Conservation (phyloP, 2,329 filamentous ascomycete species). For the Cordyceps fumosorosea region DNA sequence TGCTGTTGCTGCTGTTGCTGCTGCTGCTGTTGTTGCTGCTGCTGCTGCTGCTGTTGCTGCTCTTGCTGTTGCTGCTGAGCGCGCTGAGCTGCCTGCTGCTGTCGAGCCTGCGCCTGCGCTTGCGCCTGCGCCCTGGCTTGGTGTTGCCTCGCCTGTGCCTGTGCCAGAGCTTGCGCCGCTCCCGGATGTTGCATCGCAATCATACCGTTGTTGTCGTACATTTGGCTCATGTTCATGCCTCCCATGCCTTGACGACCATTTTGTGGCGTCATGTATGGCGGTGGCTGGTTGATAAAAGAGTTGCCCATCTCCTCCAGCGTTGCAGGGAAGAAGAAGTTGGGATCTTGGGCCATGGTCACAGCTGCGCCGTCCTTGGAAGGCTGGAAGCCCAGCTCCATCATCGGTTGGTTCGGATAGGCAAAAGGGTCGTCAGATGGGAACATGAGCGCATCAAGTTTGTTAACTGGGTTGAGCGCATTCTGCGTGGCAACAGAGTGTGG, state of each 20-base stretch:
- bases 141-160: conserved; percentile 21
- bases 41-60: conserved; percentile 28
- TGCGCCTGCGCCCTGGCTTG: conserved; percentile 25
- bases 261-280: conserved; percentile 61
- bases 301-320: conserved; percentile 63
- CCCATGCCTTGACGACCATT: conserved; percentile 32
- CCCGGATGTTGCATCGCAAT: conserved; percentile 27
- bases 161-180: conserved; percentile 24
- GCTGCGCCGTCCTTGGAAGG: conserved; percentile 27
- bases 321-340: conserved; percentile 45
- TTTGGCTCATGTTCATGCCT: conserved; percentile 35
- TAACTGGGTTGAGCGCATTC: conserved; percentile 40
- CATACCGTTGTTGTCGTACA: conserved; percentile 39
- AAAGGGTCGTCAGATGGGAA: conserved; percentile 74
- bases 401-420: conserved; percentile 70
- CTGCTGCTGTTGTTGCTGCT: conserved; percentile 23
- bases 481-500: conserved; percentile 27
- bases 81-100: conserved; percentile 15
- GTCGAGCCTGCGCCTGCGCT: conserved; percentile 20
- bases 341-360: conserved; percentile 28
- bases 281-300: conserved; percentile 63
- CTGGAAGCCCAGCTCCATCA: conserved; percentile 51
- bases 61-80: conserved; percentile 28
- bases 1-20: conserved; percentile 24
- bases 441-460: conserved; percentile 72